A percentile compares a stretch with the other conserved stretches of the same genome.
Conservation (phyloP, 1,284 basidiomycete species). For the Austropuccinia psidii region DNA sequence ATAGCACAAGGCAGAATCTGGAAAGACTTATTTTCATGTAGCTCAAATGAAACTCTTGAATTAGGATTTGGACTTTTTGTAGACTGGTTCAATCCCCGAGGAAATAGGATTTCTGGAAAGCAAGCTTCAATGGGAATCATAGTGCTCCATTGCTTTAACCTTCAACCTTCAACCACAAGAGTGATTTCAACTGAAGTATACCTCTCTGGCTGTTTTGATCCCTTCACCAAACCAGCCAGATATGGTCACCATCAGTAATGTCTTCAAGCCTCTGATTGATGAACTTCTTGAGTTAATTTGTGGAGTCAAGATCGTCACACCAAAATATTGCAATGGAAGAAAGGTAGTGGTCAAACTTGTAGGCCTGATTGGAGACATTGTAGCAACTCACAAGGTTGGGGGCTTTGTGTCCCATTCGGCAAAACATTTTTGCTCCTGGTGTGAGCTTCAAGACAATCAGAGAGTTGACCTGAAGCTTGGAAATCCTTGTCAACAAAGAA, state of each 20-base stretch:
- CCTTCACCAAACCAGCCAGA: background rate
- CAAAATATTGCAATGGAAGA: background rate
- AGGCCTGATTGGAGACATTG: background rate
- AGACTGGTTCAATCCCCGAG: background rate
- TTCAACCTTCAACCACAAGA: no score
- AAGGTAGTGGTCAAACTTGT: background rate
- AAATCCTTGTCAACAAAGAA: no score
- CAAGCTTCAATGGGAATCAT: background rate
- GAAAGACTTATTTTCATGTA: no score
- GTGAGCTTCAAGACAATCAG: no score
- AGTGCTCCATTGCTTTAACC: background rate
- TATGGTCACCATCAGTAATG: background rate
- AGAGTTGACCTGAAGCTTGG: no score
- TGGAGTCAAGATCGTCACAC: background rate
- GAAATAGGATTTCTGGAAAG: background rate
- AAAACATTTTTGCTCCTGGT: background rate
- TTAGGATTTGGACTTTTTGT: no score
- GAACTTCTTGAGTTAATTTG: background rate
- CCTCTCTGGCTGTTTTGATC: background rate
- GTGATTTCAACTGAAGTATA: background rate
- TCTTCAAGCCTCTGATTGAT: background rate
- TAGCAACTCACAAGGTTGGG: conserved; percentile 1
- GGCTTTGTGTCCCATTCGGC: conserved; percentile 4
- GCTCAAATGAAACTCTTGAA: no score
- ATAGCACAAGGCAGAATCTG: no score